phyloP scores from a whole-genome alignment of 1,284 basidiomycete genomes.

The Fomitopsis schrenkii region DNA sequence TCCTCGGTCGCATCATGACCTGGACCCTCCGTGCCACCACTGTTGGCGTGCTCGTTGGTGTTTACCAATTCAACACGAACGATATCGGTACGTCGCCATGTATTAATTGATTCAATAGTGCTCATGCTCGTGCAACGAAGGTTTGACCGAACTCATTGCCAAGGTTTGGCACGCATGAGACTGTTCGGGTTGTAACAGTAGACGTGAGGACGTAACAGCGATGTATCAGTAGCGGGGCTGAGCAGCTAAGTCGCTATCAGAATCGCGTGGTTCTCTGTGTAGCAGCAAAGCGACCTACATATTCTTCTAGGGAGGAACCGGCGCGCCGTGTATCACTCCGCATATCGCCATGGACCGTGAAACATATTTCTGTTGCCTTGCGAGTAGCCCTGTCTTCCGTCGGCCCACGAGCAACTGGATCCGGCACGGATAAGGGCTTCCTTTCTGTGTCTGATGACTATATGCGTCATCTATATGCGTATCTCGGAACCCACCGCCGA shows the following conservation, averaged over 20 bases:
- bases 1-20: slow-evolving; percentile 61
- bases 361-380: too few relatives aligned
- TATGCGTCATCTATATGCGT: too few relatives aligned
- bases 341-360: not conserved
- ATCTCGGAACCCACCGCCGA: too few relatives aligned
- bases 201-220: not conserved
- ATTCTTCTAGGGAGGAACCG: not conserved
- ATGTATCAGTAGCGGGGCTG: not conserved
- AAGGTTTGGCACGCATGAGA: slow-evolving; percentile 28
- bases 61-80: slow-evolving; percentile 98
- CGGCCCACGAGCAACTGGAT: too few relatives aligned
- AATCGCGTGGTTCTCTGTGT: not conserved
- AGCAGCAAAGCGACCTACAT: not conserved
- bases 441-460: too few relatives aligned
- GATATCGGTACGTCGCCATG: slow-evolving; percentile 73
- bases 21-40: slow-evolving; percentile 83
- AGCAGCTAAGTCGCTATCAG: not conserved
- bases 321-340: not conserved
- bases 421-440: too few relatives aligned
- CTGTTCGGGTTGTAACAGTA: not conserved
- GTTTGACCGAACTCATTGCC: slow-evolving; percentile 29
- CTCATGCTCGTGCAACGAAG: slow-evolving; percentile 8
- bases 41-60: slow-evolving; percentile 82
- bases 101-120: not conserved
- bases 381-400: not conserved